phyloP scores from a whole-genome alignment of 148 eudicot species.

The Persicaria tinctoria region DNA sequence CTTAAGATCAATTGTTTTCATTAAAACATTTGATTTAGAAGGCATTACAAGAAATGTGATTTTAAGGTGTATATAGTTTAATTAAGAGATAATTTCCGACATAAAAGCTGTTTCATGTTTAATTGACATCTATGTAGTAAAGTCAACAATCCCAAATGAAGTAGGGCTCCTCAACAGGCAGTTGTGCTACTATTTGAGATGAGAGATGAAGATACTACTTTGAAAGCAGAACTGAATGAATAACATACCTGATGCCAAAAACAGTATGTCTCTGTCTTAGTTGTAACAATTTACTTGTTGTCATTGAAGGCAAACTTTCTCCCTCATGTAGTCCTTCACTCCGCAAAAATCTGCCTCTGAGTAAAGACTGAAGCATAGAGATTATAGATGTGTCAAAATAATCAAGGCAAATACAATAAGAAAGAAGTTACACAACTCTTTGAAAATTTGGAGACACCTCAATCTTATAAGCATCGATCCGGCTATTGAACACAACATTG shows the following conservation, averaged over 20 bases:
- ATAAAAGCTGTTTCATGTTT: neutral
- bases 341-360: conserved; percentile 94
- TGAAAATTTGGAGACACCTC: too few species aligned
- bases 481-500: too few species aligned
- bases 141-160: neutral
- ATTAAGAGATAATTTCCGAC: neutral
- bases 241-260: conserved; percentile 78
- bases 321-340: conserved; percentile 71
- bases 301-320: conserved; percentile 71
- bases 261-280: too few species aligned
- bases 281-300: conserved; percentile 73
- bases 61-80: neutral
- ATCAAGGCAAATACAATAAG: too few species aligned
- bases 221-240: neutral
- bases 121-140: neutral
- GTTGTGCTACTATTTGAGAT: neutral
- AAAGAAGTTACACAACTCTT: too few species aligned
- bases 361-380: conserved; percentile 54
- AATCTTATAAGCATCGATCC: too few species aligned
- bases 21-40: neutral
- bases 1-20: neutral
- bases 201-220: neutral
- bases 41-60: neutral
- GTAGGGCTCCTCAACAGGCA: neutral
- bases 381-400: neutral